Evolutionary conservation across 306 rosid species (phyloP), one percentile per base, ranked within the genome.

Genomic region (Sechiopsis laciniata): DNA sequence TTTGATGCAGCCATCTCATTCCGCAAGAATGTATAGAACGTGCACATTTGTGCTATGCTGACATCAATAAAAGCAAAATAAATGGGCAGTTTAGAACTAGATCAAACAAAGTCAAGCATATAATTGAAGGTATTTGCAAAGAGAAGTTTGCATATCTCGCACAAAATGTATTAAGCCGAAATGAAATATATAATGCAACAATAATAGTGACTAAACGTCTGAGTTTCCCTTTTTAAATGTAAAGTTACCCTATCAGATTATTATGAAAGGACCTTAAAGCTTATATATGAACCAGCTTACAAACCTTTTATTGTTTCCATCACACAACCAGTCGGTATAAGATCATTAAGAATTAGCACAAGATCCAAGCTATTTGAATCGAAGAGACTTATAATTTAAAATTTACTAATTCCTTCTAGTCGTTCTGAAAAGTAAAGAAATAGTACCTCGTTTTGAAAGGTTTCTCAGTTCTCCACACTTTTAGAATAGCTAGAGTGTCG

Each of bases 31-130:
- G 89, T 51, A 80, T 90, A 93, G 20, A 93, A 82, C 69, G 80
- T 85, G 82, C 91, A 86, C 97, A 93, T 90, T 80, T 93, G 97
- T 17, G 80, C 73, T 60, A 87, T 74, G 81, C 98, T 93, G 86
- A 57, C 17, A 77, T 22, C 71, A 48, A 82, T 37, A 66, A 53
- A 69, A 40, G 67, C 10, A 42, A 22, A 10, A 52, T 72, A 72
- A 52, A 58, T 48, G 74, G 76, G 78, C 15, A 70, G 50, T 12
- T 74, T 8, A n/a, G 1, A 16, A 42, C 58, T 14, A 70, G 37
- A 70, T 26, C 60, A 70, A 70, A 70, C 74, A 24, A 50, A 70
- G 46, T 70, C 22, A 9, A 70, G 22, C 59, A n/a, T 52, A 70
- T 26, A 70, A 51, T 48, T 3, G 48, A 48, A 26, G 48, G 17